A percentile compares a stretch with the other conserved stretches of the same genome.
phyloP scores from a whole-genome alignment of 2,329 filamentous ascomycete genomes.

The Dactylellina sp. region DNA sequence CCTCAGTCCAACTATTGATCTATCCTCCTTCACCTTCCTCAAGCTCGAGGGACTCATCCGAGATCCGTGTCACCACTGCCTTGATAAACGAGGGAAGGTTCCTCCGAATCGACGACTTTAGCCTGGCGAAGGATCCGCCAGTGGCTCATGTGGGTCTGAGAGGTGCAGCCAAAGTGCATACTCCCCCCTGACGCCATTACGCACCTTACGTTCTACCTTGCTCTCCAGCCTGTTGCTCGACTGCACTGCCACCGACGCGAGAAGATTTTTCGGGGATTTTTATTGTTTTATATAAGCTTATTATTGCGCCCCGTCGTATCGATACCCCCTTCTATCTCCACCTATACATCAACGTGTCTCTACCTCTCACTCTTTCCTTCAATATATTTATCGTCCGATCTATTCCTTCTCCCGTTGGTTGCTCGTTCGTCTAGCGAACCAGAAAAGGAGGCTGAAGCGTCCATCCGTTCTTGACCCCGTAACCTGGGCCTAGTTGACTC shows the following conservation, averaged over 20 bases:
- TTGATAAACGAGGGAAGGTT: conserved; percentile 8
- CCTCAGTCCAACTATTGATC: neutral
- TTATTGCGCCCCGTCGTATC: conserved; percentile 14
- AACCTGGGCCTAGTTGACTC: neutral
- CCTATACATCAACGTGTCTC: neutral
- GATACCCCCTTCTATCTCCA: conserved; percentile 4
- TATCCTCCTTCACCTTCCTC: neutral
- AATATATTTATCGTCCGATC: neutral
- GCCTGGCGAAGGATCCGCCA: conserved; percentile 13
- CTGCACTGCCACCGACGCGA: neutral
- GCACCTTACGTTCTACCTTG: conserved; percentile 4
- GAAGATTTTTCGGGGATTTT: conserved; percentile 6
- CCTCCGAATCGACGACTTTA: conserved; percentile 24
- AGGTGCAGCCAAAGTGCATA: conserved; percentile 10
- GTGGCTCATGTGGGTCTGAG: conserved; percentile 5
- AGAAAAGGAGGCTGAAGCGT: conserved; percentile 5
- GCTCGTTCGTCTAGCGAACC: neutral
- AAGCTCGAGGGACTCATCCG: conserved; percentile 6
- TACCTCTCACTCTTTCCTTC: neutral
- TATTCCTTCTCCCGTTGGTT: neutral
- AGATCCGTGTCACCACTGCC: conserved; percentile 8
- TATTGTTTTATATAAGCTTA: neutral
- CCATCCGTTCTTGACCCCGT: neutral
- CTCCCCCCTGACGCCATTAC: conserved; percentile 18
- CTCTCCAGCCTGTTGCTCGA: no score